Evolutionary conservation across 2,329 filamentous ascomycete genomes (phyloP), one percentile per base, ranked within the genome.

Genomic region (Calonectria pteridis): DNA sequence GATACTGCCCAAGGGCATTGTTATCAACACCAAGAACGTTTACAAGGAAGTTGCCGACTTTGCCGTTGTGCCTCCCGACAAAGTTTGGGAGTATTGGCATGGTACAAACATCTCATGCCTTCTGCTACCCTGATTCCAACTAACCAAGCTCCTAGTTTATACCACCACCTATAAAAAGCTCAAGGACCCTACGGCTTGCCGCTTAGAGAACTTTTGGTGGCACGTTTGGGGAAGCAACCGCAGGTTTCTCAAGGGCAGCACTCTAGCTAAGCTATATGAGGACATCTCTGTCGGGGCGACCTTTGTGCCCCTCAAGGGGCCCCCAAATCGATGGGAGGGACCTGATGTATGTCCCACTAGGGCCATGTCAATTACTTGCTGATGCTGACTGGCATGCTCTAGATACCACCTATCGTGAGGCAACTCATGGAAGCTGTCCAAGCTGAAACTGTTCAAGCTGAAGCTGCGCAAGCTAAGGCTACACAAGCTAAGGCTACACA

Each of bases 171-270:
- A 89, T 75, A 89, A 89, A 78, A 88, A 87, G 76, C 86, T 92
- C 37, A 86, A 88, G 73, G 91, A 93, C 77, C 91, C 91, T n/a
- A 92, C 90, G 4, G 90, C 91, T 33, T 89, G 88, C 72, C 89
- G 91, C 23, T 83, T 92, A 26, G 91, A 93, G 79, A 91, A 92
- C 78, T 92, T 92, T 77, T 93, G 91, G 91, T 92, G 90, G 88
- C 91, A 92, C 78, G 89, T 93, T 68, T 90, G 90, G 87, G 90
- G 91, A 40, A 92, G 91, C 77, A 85, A 91, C 75, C 85, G 88
- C 33, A 86, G 88, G 40, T 81, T 86, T 67, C 84, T 92, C 62
- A 88, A 89, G 59, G 91, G 89, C 49, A 84, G 84, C 40, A 86
- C 87, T 16, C 84, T 93, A 58, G 90, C 91, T 71, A 87, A 83